A percentile compares a stretch with the other conserved stretches of the same genome.
Conservation (phyloP, 352 stramenopile species). For the Globisporangium cederbergense region DNA sequence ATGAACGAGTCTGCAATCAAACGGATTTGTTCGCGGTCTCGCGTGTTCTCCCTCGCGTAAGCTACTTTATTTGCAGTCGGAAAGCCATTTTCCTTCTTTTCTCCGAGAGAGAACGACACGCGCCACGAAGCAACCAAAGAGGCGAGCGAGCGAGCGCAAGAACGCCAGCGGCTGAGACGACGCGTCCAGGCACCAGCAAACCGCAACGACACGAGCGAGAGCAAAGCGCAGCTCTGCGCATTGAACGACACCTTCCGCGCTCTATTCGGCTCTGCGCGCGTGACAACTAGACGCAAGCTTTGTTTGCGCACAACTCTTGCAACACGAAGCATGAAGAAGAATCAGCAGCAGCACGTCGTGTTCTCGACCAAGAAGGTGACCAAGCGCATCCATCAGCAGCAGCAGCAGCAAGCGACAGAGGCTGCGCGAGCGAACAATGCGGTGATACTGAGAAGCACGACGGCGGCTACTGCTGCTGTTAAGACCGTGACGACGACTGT, state of each 20-base stretch:
- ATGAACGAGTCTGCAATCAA: not conserved
- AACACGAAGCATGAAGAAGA: conserved; percentile 25
- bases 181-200: not conserved
- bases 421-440: not conserved
- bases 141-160: not conserved
- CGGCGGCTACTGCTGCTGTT: not conserved
- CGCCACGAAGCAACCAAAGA: not conserved
- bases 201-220: not conserved
- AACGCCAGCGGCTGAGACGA: not conserved
- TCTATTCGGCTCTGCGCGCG: not conserved
- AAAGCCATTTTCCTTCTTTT: conserved; percentile 4
- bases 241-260: not conserved
- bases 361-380: conserved; percentile 67
- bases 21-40: not conserved
- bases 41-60: not conserved
- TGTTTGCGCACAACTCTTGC: too few relatives aligned
- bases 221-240: not conserved
- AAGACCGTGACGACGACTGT: not conserved
- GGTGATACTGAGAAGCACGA: not conserved
- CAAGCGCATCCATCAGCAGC: conserved; percentile 18
- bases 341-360: conserved; percentile 38
- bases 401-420: conserved; percentile 22
- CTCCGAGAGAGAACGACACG: not conserved
- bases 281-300: too few relatives aligned
- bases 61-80: not conserved